Evolutionary conservation across 257 asterid genomes (phyloP).

Genomic region (Galeopsis tetrahit): DNA sequence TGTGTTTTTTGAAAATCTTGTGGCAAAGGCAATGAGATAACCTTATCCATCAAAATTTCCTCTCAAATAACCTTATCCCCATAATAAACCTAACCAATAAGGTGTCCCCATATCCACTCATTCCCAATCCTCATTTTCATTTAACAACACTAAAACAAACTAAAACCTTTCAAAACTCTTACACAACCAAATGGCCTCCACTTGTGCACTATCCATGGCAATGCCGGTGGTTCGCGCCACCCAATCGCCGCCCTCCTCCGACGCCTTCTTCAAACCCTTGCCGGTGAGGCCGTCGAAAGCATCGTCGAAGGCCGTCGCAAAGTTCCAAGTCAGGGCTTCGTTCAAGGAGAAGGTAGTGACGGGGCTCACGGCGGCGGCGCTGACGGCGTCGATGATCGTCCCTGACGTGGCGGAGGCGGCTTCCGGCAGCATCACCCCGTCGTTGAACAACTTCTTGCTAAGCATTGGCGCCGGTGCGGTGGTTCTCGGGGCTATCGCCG

Average conservation of each 20-base stretch:
- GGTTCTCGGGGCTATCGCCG: constrained; percentile 49
- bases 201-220: constrained; percentile 58
- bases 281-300: constrained; percentile 37
- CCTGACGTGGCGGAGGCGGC: constrained; percentile 79
- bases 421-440: constrained; percentile 42
- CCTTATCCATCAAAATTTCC: constrained; percentile 52
- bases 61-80: no score
- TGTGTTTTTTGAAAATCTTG: neutral
- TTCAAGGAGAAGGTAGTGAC: constrained; percentile 62
- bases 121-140: neutral
- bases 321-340: constrained; percentile 58
- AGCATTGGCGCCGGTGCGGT: constrained; percentile 70
- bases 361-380: constrained; percentile 65
- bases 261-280: constrained; percentile 53
- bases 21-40: constrained; percentile 36
- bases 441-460: constrained; percentile 74
- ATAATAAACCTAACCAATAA: neutral
- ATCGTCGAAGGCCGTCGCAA: constrained; percentile 38
- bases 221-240: constrained; percentile 40
- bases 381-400: constrained; percentile 59
- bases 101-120: neutral
- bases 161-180: neutral
- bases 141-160: neutral
- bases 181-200: constrained; percentile 46
- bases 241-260: constrained; percentile 36